Conservation (phyloP, 148 eudicot species). For the Spergularia marina region DNA sequence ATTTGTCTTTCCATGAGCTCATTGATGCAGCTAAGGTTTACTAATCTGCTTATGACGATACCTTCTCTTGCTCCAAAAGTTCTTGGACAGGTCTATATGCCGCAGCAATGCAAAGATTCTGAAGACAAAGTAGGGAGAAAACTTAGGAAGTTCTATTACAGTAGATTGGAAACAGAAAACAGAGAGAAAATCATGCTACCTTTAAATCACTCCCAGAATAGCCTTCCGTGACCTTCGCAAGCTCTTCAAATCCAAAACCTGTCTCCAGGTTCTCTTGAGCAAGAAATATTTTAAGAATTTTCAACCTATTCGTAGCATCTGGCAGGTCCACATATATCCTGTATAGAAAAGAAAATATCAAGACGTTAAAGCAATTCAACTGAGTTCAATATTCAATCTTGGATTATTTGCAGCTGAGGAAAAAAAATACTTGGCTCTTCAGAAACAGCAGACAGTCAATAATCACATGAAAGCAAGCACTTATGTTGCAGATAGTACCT, state of each 20-base stretch:
- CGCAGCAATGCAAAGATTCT: slow-evolving; percentile 97
- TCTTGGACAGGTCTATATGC: slow-evolving; percentile 98
- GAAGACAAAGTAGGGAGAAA: slow-evolving; percentile 20
- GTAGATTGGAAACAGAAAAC: slow-evolving; percentile 18
- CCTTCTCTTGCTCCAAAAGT: slow-evolving; percentile 85
- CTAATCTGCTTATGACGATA: slow-evolving; percentile 18
- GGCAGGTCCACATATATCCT: slow-evolving; percentile 97
- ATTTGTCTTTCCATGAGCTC: background rate
- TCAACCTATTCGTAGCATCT: slow-evolving; percentile 76
- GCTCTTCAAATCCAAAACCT: slow-evolving; percentile 58
- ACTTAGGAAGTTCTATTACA: background rate
- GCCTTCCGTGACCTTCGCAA: slow-evolving; percentile 90
- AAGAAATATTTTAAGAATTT: slow-evolving; percentile 85
- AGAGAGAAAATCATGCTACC: slow-evolving; percentile 41
- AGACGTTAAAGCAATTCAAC: background rate
- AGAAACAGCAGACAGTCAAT: background rate
- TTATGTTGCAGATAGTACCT: background rate
- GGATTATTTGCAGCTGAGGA: background rate
- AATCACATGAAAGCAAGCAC: background rate
- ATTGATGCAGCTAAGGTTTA: background rate
- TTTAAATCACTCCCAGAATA: slow-evolving; percentile 95
- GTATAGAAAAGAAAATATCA: slow-evolving; percentile 25
- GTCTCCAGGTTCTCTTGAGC: slow-evolving; percentile 73
- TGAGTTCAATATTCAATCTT: background rate
- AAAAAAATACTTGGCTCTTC: background rate